Evolutionary conservation across 192 early-diverging fungal genomes (phyloP).

Genomic region (Coemansia sp.): DNA sequence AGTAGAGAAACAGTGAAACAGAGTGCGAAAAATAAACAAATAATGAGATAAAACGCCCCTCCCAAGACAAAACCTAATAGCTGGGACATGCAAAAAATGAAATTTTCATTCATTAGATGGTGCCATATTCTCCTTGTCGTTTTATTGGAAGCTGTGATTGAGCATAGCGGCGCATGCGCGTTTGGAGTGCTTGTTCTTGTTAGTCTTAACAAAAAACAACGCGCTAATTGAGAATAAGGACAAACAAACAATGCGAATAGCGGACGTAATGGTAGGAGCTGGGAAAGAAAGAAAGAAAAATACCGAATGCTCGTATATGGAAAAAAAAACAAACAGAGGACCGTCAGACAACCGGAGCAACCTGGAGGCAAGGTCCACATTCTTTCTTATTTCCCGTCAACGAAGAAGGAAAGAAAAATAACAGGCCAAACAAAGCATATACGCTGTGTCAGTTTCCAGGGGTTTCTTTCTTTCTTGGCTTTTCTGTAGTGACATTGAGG

Average conservation of each 20-base stretch:
- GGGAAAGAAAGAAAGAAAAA: neutral
- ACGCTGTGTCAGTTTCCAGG: neutral
- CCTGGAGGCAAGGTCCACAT: conserved; percentile 1
- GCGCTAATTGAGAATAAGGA: conserved; percentile 2
- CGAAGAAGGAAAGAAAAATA: neutral
- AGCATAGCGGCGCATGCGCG: conserved; percentile 19
- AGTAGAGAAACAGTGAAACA: neutral
- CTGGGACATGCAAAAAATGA: conserved; percentile 5
- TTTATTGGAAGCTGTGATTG: conserved; percentile 9
- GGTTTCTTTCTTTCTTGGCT: neutral
- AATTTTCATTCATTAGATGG: conserved; percentile 1
- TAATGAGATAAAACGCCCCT: neutral
- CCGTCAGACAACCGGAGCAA: neutral
- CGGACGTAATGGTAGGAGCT: no score
- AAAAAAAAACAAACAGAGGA: neutral
- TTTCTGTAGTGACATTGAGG: neutral
- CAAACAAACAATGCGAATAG: conserved; percentile 5
- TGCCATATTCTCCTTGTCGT: neutral
- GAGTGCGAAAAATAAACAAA: neutral
- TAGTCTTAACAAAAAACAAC: neutral
- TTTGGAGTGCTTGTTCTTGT: neutral
- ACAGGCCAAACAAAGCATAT: neutral
- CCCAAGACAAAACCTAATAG: conserved; percentile 1
- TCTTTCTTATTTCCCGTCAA: neutral
- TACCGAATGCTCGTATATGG: neutral